These are phyloP conservation scores for Laburnicola sp. DNA, from an alignment of 2,329 filamentous ascomycete genomes.

Conservation along the genomic window DNA sequence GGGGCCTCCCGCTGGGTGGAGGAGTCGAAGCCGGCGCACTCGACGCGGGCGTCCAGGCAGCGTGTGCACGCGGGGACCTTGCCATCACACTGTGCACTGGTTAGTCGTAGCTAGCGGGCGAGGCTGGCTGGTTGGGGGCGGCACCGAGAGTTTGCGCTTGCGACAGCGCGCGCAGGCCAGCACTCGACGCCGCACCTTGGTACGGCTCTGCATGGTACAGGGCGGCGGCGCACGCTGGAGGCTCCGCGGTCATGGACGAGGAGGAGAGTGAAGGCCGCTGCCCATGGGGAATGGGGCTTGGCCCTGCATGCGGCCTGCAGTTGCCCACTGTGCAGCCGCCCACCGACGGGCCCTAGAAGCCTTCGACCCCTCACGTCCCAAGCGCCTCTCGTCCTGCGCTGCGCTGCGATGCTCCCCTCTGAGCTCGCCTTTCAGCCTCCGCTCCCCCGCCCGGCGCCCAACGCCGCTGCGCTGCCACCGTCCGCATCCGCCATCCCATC, in stretches of 20 bases:
- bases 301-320: conserved; percentile 17
- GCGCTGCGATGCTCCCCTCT: too few species aligned
- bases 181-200: conserved; percentile 41
- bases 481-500: background rate
- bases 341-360: too few species aligned
- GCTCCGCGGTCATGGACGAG: conserved; percentile 15
- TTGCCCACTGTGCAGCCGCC: too few species aligned
- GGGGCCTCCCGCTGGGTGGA: conserved; percentile 39
- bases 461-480: too few species aligned
- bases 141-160: conserved; percentile 41
- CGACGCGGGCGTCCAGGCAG: conserved; percentile 35
- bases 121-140: conserved; percentile 14
- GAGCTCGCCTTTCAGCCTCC: background rate
- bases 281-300: conserved; percentile 20
- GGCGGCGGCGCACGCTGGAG: conserved; percentile 16
- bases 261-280: too few species aligned
- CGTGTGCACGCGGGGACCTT: conserved; percentile 41
- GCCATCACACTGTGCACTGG: conserved; percentile 36
- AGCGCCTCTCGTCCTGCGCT: too few species aligned
- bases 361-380: background rate
- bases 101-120: conserved; percentile 17
- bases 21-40: conserved; percentile 42
- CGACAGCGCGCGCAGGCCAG: conserved; percentile 43
- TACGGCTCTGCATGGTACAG: conserved; percentile 36
- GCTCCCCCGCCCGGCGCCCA: too few species aligned